Evolutionary conservation across 2,329 filamentous ascomycete species (phyloP), one percentile per base, ranked within the genome.

Genomic region (Alternaria hordeiaustralica): DNA sequence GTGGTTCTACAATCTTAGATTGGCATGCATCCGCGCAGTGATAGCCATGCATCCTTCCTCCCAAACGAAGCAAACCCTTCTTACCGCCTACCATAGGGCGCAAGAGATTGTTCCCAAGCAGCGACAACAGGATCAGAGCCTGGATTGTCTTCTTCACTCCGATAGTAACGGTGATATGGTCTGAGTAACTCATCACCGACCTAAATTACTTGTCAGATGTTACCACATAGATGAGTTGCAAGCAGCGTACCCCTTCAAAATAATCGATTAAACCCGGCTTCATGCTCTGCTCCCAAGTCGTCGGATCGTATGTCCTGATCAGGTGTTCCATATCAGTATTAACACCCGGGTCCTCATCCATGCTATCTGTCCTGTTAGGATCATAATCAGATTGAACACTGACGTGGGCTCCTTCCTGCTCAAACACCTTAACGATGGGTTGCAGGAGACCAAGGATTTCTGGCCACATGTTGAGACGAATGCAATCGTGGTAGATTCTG

Each of bases 191-290:
- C 36, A 41, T 41, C 36, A 6, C 1, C n/a, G 4, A 41, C 0
- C 36, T 18, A 18, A 11, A 18, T 18, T 0, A 11, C n/a, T 41
- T 18, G n/a, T 41, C 36, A 41, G 36, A 18, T 10, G 11, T 6
- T 18, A 3, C 5, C 1, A 1, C 3, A 1, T 2, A 41, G n/a
- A 6, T 6, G n/a, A 18, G 36, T 41, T 41, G 3, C 9, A 18
- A 41, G 0, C n/a, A 1, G 6, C n/a, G 6, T 0, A 41, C 36
- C 36, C 1, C n/a, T 1, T 41, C 36, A 0, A 18, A 41, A 11
- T 41, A 41, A 41, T 41, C 36, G 36, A 41, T 41, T 1, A 41
- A 0, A 2, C 2, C n/a, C 36, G 1, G 36, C 36, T 41, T 41
- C 36, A 18, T 3, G 1, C n/a, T 18, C n/a, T 41, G n/a, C 4